phyloP scores from a whole-genome alignment of 768 basidiomycete species.

The Lentinula guzmanii region DNA sequence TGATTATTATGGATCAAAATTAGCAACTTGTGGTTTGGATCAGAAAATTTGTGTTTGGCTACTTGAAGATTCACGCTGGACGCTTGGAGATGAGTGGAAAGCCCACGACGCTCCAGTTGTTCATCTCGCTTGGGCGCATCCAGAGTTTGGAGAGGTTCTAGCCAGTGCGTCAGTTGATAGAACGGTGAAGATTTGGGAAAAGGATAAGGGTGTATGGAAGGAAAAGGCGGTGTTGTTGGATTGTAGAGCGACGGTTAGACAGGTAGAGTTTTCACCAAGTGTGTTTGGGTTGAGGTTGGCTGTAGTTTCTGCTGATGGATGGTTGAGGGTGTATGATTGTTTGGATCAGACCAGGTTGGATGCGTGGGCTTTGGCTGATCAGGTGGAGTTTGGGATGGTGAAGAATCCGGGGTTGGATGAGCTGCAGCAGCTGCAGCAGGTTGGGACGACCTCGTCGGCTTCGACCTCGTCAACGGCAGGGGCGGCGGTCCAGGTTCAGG shows the following conservation, averaged over 20 bases:
- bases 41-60: conserved; percentile 88
- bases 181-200: conserved; percentile 91
- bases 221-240: conserved; percentile 75
- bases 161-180: conserved; percentile 89
- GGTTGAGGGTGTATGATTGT: conserved; percentile 87
- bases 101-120: conserved; percentile 94
- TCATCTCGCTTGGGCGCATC: conserved; percentile 85
- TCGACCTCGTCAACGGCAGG: too few species aligned
- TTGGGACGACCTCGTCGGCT: too few species aligned
- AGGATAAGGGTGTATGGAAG: conserved; percentile 55
- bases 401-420: too few species aligned
- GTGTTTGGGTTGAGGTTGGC: conserved; percentile 92
- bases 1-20: conserved; percentile 81
- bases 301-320: conserved; percentile 81
- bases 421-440: too few species aligned
- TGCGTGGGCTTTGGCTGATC: conserved; percentile 68
- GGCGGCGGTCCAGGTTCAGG: conserved; percentile 20
- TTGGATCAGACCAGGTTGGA: conserved; percentile 65
- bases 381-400: conserved; percentile 4
- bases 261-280: conserved; percentile 83
- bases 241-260: conserved; percentile 79
- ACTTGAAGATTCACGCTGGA: conserved; percentile 63
- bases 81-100: conserved; percentile 94
- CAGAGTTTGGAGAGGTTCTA: conserved; percentile 84
- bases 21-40: conserved; percentile 80